Percentiles rank a stretch among this genome's conserved stretches.
Conservation (phyloP, 208 protist genomes). For the Balamuthia mandrillaris region DNA sequence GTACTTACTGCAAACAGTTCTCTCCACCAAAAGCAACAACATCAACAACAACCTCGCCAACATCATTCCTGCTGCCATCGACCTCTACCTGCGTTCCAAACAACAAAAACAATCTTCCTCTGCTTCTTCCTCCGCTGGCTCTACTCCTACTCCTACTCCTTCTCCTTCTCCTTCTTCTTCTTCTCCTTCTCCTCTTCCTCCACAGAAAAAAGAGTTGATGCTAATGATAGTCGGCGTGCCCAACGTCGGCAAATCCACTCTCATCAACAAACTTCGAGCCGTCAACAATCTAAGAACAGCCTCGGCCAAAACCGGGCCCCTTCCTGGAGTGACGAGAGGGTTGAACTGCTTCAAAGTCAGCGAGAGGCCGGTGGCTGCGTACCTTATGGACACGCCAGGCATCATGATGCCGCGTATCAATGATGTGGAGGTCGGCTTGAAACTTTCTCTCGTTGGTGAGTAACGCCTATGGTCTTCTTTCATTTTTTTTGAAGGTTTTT, state of each 20-base stretch:
- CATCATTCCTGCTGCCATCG: no score
- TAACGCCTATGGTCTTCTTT: background rate
- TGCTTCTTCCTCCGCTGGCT: background rate
- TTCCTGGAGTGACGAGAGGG: constrained; percentile 17
- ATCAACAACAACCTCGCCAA: no score
- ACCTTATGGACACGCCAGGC: constrained; percentile 23
- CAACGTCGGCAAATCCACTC: constrained; percentile 34
- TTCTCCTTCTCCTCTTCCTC: background rate
- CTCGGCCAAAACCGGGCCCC: constrained; percentile 30
- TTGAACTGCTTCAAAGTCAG: constrained; percentile 32
- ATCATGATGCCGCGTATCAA: constrained; percentile 22
- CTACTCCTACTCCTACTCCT: background rate
- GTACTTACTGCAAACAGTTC: no score
- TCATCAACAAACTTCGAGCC: no score
- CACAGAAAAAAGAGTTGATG: no score
- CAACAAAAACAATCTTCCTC: background rate
- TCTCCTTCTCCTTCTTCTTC: background rate
- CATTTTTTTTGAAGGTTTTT: background rate
- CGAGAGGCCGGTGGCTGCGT: constrained; percentile 9
- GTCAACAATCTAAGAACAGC: no score
- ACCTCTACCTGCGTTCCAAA: no score
- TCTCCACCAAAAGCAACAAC: no score
- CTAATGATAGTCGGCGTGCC: no score
- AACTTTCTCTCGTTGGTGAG: background rate
- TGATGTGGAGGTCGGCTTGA: constrained; percentile 13